Evolutionary conservation across 108 stramenopile species (phyloP).

Genomic region (Skeletonema marinoi): DNA sequence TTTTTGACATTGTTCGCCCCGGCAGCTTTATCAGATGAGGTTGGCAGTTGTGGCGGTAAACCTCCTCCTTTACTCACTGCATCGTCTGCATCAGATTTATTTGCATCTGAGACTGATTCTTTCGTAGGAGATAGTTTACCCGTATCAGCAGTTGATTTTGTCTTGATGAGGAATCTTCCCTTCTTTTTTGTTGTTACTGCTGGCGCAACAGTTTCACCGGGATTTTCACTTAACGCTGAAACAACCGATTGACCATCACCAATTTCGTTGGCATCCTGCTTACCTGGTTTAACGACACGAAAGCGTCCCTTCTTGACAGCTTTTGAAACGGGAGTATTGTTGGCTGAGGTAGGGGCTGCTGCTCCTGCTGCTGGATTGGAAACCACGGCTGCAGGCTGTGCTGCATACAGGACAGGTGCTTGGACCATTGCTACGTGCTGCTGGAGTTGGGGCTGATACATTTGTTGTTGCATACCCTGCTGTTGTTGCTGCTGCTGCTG

Average conservation of each 20-base stretch:
- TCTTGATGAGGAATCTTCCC: constrained; percentile 39
- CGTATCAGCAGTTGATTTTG: neutral
- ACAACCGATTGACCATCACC: neutral
- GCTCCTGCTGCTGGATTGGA: neutral
- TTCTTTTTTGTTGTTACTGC: constrained; percentile 29
- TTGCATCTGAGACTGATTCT: neutral
- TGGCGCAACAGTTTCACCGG: neutral
- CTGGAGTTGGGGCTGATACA: neutral
- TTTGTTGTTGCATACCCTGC: constrained; percentile 2
- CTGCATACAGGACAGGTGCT: constrained; percentile 18
- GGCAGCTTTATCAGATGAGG: neutral
- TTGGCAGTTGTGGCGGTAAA: neutral
- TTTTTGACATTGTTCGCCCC: constrained; percentile 5
- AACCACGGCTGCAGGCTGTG: neutral
- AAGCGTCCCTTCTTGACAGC: constrained; percentile 37
- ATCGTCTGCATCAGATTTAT: neutral
- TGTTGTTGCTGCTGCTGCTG: neutral
- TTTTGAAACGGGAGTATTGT: constrained; percentile 1
- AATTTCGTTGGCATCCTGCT: neutral
- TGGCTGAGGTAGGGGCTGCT: neutral
- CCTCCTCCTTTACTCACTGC: neutral
- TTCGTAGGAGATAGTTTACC: neutral
- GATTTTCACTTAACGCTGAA: neutral
- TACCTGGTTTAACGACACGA: constrained; percentile 33
- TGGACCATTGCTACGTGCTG: constrained; percentile 24